These are phyloP conservation scores for Coprinellus micaceus DNA, from an alignment of 768 basidiomycete genomes.

Conservation along the genomic window DNA sequence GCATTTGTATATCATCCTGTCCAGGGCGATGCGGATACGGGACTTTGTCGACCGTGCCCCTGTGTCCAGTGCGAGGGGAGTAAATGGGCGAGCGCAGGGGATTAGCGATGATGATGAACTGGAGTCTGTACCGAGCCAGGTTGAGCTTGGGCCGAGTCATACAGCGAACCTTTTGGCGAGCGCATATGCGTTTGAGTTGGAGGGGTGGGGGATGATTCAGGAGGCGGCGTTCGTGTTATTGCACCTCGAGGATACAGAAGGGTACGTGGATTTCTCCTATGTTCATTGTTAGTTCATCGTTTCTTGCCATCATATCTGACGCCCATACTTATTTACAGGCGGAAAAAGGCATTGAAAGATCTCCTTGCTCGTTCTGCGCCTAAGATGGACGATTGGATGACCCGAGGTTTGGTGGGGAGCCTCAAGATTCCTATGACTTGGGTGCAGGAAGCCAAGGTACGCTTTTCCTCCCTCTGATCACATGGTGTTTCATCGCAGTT, in stretches of 20 bases:
- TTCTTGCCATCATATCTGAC: too few relatives aligned
- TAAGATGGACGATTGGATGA: constrained; percentile 69
- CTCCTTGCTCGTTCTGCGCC: constrained; percentile 68
- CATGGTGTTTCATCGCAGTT: background rate
- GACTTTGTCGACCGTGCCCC: constrained; percentile 82
- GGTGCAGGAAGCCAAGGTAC: constrained; percentile 88
- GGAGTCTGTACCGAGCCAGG: constrained; percentile 39
- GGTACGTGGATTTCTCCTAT: too few relatives aligned
- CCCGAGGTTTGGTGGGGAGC: constrained; percentile 66
- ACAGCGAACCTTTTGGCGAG: constrained; percentile 80
- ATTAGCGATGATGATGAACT: constrained; percentile 14
- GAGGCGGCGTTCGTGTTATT: constrained; percentile 87
- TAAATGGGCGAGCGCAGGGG: constrained; percentile 13
- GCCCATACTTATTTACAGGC: too few relatives aligned
- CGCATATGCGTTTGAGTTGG: constrained; percentile 84
- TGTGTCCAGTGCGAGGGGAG: constrained; percentile 20
- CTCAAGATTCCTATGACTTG: constrained; percentile 80
- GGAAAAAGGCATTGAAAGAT: constrained; percentile 79
- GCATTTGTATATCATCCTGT: constrained; percentile 89
- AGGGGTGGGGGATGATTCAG: constrained; percentile 74
- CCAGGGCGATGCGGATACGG: constrained; percentile 74
- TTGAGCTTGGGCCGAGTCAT: constrained; percentile 62
- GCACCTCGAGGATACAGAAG: constrained; percentile 76
- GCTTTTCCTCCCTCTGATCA: constrained; percentile 5
- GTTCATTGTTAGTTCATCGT: too few relatives aligned